Evolutionary conservation across 2,329 filamentous ascomycete species (phyloP).

Genomic region (Trichoderma arundinaceum): DNA sequence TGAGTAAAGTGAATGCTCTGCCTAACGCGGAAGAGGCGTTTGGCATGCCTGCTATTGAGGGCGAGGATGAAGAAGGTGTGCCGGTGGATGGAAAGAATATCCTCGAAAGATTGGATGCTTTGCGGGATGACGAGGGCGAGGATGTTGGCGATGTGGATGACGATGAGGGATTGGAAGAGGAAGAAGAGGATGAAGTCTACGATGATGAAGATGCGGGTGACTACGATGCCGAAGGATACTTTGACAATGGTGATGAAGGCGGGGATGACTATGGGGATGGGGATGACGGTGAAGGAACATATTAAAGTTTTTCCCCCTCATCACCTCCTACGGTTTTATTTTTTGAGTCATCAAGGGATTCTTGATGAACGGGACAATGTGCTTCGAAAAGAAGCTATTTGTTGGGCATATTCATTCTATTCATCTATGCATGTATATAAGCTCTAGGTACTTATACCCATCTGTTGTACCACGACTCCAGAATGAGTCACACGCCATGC

Average conservation of each 20-base stretch:
- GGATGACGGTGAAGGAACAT: slow-evolving; percentile 56
- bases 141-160: slow-evolving; percentile 57
- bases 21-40: slow-evolving; percentile 60
- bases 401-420: slow-evolving; percentile 3
- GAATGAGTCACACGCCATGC: background rate
- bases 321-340: background rate
- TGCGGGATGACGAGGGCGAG: slow-evolving; percentile 58
- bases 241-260: slow-evolving; percentile 63
- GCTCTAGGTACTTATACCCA: slow-evolving; percentile 24
- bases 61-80: slow-evolving; percentile 42
- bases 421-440: slow-evolving; percentile 18
- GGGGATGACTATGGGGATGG: slow-evolving; percentile 58
- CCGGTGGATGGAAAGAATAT: slow-evolving; percentile 46
- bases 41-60: slow-evolving; percentile 43
- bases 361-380: background rate
- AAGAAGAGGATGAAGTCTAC: slow-evolving; percentile 56
- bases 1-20: slow-evolving; percentile 55
- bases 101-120: slow-evolving; percentile 52
- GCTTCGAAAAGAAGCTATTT: slow-evolving; percentile 1
- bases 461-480: background rate
- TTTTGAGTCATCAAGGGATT: background rate
- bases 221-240: slow-evolving; percentile 66
- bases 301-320: slow-evolving; percentile 36
- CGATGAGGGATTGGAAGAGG: slow-evolving; percentile 54
- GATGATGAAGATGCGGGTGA: slow-evolving; percentile 66